Percentiles rank a stretch among this genome's conserved stretches.
Evolutionary conservation across 805 yeast genomes (phyloP).

Genomic region (Wickerhamomyces chambardii): DNA sequence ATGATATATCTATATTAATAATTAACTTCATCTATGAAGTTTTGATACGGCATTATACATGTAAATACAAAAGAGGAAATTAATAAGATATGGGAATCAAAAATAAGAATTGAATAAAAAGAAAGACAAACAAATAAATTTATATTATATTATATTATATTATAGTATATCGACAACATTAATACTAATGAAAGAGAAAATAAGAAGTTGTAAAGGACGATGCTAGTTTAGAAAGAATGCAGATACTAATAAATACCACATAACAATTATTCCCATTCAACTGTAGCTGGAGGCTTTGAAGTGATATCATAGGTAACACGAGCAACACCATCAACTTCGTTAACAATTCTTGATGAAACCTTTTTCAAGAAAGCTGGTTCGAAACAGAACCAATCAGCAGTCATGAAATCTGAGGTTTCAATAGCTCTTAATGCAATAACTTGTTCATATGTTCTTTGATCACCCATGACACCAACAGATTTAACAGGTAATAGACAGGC

Average conservation of each 20-base stretch:
- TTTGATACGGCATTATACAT: no score
- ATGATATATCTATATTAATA: no score
- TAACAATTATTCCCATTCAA: conserved; percentile 97
- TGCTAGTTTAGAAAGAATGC: no score
- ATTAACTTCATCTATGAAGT: neutral
- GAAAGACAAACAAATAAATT: no score
- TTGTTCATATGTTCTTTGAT: conserved; percentile 98
- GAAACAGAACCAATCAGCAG: conserved; percentile 98
- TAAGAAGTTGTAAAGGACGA: no score
- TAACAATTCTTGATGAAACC: conserved; percentile 93
- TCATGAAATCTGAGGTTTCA: conserved; percentile 97
- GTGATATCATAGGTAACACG: conserved; percentile 98
- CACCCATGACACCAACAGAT: conserved; percentile 99
- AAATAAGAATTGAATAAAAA: no score
- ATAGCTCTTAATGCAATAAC: conserved; percentile 98
- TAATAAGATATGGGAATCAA: no score
- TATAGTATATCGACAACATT: no score
- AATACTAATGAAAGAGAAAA: neutral
- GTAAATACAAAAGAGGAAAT: no score
- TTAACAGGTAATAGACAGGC: conserved; percentile 96
- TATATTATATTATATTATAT: no score
- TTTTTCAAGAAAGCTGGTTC: conserved; percentile 87
- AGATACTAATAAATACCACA: no score
- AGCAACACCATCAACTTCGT: conserved; percentile 98
- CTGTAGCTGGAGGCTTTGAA: conserved; percentile 99